phyloP scores from a whole-genome alignment of 345 rosid species.

The Syzygium oleosum region DNA sequence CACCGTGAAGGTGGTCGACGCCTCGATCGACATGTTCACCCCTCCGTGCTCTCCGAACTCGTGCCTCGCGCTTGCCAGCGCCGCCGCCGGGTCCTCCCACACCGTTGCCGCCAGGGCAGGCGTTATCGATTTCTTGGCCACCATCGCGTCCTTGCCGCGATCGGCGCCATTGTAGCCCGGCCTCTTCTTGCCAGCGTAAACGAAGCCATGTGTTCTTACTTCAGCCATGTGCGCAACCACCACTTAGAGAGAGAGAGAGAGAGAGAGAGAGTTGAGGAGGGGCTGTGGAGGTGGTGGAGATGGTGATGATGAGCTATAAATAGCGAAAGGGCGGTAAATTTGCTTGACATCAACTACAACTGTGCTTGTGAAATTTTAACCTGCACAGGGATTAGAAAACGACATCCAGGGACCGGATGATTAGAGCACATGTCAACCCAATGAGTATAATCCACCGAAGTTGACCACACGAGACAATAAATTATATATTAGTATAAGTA shows the following conservation, averaged over 20 bases:
- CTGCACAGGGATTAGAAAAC: background rate
- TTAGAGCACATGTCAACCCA: too few relatives aligned
- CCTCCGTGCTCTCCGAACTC: conserved; percentile 99
- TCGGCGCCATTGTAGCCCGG: conserved; percentile 31
- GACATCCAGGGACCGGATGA: too few relatives aligned
- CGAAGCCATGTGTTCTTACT: conserved; percentile 14
- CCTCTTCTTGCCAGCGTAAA: conserved; percentile 44
- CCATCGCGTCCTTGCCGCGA: conserved; percentile 11
- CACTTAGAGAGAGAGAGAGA: background rate
- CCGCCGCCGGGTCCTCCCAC: conserved; percentile 68
- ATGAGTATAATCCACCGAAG: too few relatives aligned
- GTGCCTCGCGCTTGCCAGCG: conserved; percentile 68
- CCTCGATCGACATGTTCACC: conserved; percentile 96
- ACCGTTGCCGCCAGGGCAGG: conserved; percentile 3
- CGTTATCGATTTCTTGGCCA: conserved; percentile 42
- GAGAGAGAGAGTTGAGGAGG: background rate
- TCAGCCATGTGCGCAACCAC: conserved; percentile 25
- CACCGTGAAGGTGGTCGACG: conserved; percentile 95
- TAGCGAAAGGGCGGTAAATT: background rate
- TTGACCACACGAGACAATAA: too few relatives aligned
- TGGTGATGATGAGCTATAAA: background rate
- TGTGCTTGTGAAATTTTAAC: background rate
- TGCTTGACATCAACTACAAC: background rate
- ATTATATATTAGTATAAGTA: too few relatives aligned
- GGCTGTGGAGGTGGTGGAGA: background rate